phyloP scores from a whole-genome alignment of 371 early-diverging fungal species.

The Choanephora cucurbitarum region DNA sequence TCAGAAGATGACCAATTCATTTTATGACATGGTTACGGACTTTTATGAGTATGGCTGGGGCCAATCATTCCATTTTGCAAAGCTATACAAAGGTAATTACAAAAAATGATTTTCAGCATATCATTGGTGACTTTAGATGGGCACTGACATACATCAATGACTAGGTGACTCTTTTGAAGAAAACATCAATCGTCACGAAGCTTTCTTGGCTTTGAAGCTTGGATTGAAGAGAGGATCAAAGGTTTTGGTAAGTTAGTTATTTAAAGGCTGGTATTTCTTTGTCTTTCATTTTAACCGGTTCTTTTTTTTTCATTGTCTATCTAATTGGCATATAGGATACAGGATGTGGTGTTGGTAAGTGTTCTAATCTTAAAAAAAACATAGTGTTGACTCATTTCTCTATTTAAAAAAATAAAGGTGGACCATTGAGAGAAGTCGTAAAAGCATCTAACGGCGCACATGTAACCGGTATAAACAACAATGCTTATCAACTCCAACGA shows the following conservation, averaged over 20 bases:
- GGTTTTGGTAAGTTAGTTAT: slow-evolving; percentile 49
- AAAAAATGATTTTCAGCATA: not conserved
- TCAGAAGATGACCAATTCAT: slow-evolving; percentile 65
- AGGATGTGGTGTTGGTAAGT: slow-evolving; percentile 80
- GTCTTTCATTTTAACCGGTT: not conserved
- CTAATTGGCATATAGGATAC: slow-evolving; percentile 46
- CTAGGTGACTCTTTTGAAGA: slow-evolving; percentile 63
- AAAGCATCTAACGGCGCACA: slow-evolving; percentile 69
- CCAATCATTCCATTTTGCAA: slow-evolving; percentile 79
- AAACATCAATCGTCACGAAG: slow-evolving; percentile 78
- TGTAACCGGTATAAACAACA: slow-evolving; percentile 83
- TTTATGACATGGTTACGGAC: slow-evolving; percentile 66
- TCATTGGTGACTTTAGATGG: not conserved
- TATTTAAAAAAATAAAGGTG: slow-evolving; percentile 32
- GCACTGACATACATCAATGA: too few relatives aligned
- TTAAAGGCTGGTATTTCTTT: not conserved
- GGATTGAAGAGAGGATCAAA: slow-evolving; percentile 63
- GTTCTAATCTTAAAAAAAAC: not conserved
- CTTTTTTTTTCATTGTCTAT: too few relatives aligned
- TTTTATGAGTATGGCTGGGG: slow-evolving; percentile 76
- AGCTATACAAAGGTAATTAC: slow-evolving; percentile 40
- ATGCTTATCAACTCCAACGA: slow-evolving; percentile 80
- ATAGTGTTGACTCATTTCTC: slow-evolving; percentile 1
- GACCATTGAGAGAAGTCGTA: slow-evolving; percentile 78
- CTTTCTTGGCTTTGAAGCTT: slow-evolving; percentile 66